phyloP scores from a whole-genome alignment of 2,329 filamentous ascomycete genomes.

The Aspergillus versicolor region DNA sequence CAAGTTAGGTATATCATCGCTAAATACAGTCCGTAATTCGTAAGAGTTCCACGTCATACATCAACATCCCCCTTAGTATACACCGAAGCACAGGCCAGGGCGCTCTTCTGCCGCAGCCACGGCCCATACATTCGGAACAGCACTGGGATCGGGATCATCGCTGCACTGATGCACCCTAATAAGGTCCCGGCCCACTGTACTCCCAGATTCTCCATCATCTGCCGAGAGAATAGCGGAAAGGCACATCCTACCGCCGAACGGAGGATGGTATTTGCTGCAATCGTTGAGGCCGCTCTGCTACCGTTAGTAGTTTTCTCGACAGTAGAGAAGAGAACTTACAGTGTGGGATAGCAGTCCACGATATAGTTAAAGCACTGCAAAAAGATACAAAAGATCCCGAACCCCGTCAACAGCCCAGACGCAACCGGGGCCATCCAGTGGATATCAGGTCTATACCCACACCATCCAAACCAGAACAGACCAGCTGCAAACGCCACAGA shows the following conservation, averaged over 20 bases:
- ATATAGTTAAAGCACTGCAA: conserved; percentile 32
- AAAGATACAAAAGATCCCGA: conserved; percentile 15
- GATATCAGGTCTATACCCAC: conserved; percentile 30
- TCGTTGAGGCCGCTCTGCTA: conserved; percentile 37
- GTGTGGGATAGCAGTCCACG: conserved; percentile 41
- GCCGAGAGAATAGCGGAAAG: conserved; percentile 40
- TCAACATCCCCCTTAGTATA: conserved; percentile 4
- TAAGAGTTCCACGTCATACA: too few relatives aligned
- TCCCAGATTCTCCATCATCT: conserved; percentile 40
- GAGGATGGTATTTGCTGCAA: conserved; percentile 43
- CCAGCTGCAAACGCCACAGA: conserved; percentile 35
- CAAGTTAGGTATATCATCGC: too few relatives aligned
- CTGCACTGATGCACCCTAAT: conserved; percentile 35
- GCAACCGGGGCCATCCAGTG: conserved; percentile 28
- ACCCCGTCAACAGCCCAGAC: conserved; percentile 8
- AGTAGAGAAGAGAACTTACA: conserved; percentile 31
- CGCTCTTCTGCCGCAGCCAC: conserved; percentile 28
- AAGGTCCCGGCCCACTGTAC: conserved; percentile 42
- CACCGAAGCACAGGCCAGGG: conserved; percentile 22
- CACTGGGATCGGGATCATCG: conserved; percentile 41
- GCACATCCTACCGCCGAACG: conserved; percentile 37
- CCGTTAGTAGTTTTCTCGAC: neutral
- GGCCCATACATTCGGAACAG: conserved; percentile 32
- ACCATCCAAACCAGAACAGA: conserved; percentile 42
- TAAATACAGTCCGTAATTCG: too few relatives aligned